Percentiles rank a stretch among this genome's conserved stretches.
phyloP scores from a whole-genome alignment of 2,329 filamentous ascomycete genomes.

The Aspergillus japonicus region DNA sequence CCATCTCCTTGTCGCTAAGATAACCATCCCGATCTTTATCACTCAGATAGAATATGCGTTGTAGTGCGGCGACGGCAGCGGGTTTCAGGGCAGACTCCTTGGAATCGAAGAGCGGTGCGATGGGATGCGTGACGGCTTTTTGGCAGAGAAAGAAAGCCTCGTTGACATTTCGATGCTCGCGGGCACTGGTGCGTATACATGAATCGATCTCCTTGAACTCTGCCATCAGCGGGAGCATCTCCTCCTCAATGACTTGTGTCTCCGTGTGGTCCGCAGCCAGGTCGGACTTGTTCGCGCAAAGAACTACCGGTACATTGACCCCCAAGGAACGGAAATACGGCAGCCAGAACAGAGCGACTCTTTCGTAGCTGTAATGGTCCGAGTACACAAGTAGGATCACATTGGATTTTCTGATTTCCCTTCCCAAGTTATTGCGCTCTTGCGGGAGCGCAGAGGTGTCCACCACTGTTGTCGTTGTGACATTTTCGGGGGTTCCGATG shows the following conservation, averaged over 20 bases:
- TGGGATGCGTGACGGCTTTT: constrained; percentile 95
- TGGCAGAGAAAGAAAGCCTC: constrained; percentile 97
- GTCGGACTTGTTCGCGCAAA: constrained; percentile 98
- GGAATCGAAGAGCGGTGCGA: constrained; percentile 93
- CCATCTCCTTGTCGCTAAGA: constrained; percentile 84
- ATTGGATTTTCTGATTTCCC: constrained; percentile 94
- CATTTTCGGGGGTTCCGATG: constrained; percentile 90
- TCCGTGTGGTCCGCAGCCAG: constrained; percentile 71
- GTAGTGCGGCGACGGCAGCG: constrained; percentile 79
- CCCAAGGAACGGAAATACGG: constrained; percentile 95
- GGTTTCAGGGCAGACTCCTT: constrained; percentile 89
- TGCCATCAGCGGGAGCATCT: constrained; percentile 97
- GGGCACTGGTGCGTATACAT: constrained; percentile 89
- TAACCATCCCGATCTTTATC: constrained; percentile 96
- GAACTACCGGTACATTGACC: constrained; percentile 96
- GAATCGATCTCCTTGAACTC: constrained; percentile 99
- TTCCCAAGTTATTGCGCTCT: constrained; percentile 83
- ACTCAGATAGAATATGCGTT: constrained; percentile 89
- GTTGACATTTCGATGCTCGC: constrained; percentile 90
- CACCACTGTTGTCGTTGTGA: constrained; percentile 88
- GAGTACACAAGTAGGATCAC: constrained; percentile 96
- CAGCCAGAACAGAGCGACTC: constrained; percentile 97
- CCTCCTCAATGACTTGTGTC: constrained; percentile 85
- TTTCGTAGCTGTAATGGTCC: constrained; percentile 98
- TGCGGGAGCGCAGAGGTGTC: constrained; percentile 95